These are phyloP conservation scores for Saccharomycopsis selenospora DNA, from an alignment of 805 yeast species.

Conservation along the genomic window DNA sequence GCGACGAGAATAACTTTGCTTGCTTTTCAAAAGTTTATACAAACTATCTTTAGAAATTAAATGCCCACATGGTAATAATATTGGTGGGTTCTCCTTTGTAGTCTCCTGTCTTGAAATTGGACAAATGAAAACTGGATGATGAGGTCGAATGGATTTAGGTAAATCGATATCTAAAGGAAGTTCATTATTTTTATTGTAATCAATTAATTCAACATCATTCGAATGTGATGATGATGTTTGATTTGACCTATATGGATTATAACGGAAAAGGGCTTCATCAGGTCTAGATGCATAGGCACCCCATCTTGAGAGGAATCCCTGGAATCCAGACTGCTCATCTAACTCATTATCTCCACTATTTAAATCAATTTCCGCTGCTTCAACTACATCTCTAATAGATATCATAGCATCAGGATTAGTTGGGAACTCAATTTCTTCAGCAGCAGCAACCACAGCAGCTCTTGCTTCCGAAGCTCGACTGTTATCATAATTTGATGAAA, in stretches of 20 bases:
- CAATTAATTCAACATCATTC: no score
- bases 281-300: no score
- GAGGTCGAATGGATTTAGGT: conserved; percentile 42
- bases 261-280: no score
- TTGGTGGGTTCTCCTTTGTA: conserved; percentile 55
- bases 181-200: conserved; percentile 39
- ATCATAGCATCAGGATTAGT: neutral
- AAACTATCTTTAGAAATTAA: conserved; percentile 50
- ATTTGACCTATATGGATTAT: no score
- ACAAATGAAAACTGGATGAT: conserved; percentile 63
- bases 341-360: neutral
- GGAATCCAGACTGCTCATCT: neutral
- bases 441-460: neutral
- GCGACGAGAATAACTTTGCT: conserved; percentile 2
- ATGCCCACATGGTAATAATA: conserved; percentile 57
- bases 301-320: no score
- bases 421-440: neutral
- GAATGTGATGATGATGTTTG: no score
- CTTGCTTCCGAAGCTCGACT: conserved; percentile 1
- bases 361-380: neutral
- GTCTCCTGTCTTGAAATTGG: conserved; percentile 66
- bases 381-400: neutral
- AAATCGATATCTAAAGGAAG: conserved; percentile 54
- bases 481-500: no score
- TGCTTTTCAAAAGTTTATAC: conserved; percentile 35